Percentiles rank a stretch among this genome's conserved stretches.
These are phyloP conservation scores for Euphrasia arctica DNA, from an alignment of 305 asterid genomes.

Conservation along the genomic window DNA sequence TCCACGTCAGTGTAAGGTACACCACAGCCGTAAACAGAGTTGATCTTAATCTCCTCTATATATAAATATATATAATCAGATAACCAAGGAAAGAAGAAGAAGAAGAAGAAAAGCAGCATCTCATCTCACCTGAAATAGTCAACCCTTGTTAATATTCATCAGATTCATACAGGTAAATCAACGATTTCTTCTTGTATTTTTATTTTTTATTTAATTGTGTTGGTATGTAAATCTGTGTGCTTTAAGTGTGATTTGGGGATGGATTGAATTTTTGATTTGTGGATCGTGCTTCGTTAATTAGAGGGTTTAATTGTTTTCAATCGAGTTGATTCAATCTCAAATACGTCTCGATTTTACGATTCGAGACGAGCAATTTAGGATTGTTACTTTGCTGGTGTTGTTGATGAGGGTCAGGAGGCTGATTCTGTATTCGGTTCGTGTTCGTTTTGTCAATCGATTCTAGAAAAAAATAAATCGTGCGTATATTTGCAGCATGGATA, in stretches of 20 bases:
- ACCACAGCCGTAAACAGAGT: too few relatives aligned
- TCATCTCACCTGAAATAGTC: slow-evolving; percentile 22
- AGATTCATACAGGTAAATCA: slow-evolving; percentile 29
- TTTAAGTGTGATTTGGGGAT: neutral
- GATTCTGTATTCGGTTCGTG: neutral
- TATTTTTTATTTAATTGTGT: neutral
- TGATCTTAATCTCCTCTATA: neutral
- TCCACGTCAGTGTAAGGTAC: neutral
- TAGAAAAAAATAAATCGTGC: too few relatives aligned
- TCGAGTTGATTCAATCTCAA: slow-evolving; percentile 17
- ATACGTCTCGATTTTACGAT: too few relatives aligned
- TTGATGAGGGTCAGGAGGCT: slow-evolving; percentile 13
- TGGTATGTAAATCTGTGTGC: slow-evolving; percentile 12
- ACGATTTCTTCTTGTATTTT: neutral
- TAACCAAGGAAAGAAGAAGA: too few relatives aligned
- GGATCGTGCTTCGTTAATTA: slow-evolving; percentile 15
- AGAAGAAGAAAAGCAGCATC: neutral
- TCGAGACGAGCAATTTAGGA: neutral
- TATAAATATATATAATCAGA: neutral
- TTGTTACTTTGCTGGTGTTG: slow-evolving; percentile 6
- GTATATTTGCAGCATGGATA: slow-evolving; percentile 46
- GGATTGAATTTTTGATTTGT: slow-evolving; percentile 7
- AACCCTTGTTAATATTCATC: slow-evolving; percentile 11
- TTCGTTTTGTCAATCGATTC: too few relatives aligned
- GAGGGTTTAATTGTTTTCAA: neutral